Base-by-base conservation (phyloP, 306 rosid species). In the Biancaea sappan region DNA sequence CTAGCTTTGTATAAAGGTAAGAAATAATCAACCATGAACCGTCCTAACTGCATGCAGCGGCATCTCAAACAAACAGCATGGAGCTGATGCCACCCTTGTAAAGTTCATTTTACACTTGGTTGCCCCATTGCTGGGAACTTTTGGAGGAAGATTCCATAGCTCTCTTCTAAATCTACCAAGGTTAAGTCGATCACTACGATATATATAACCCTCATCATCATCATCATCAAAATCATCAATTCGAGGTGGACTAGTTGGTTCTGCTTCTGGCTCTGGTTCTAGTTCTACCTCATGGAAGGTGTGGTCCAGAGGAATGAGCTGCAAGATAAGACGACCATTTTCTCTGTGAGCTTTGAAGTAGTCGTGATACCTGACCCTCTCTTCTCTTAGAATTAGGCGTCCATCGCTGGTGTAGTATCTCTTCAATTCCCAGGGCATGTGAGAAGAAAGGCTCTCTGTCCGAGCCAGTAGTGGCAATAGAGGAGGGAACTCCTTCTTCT, bases 281-380 rank as follows among this genome's bases (percentile, higher is more conserved):
- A 0, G 34, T 7, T 26, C 51, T 7, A 50, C 44, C 35, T 63
- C 44, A 4, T 4, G 58, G 11, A 50, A 7, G 25, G 19, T 7
- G 32, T 71, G 76, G 46, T 79, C 84, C 3, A 83, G 24, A 0
- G 76, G 83, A 47, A 86, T 79, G 0, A 89, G 86, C 57, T 86
- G 91, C 75, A 89, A 52, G 21, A 79, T 86, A 32, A 89, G 89
- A 4, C 94, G 82, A 8, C 94, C 91, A 71, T 84, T 70, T 35
- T 86, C 82, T 67, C 91, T 73, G 61, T 86, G 86, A 1, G 89
- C 86, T 43, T 77, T 72, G n/a, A 89, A 76, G 64, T 84, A 86
- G 58, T 79, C 91, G 40, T 76, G 86, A 62, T 68, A 85, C 37
- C 50, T 57, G 1, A 79, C 77, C 53, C 77, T 78, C 78, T 89